Base-by-base conservation (phyloP, 805 yeast genomes). In the Kluyveromyces aestuarii region DNA sequence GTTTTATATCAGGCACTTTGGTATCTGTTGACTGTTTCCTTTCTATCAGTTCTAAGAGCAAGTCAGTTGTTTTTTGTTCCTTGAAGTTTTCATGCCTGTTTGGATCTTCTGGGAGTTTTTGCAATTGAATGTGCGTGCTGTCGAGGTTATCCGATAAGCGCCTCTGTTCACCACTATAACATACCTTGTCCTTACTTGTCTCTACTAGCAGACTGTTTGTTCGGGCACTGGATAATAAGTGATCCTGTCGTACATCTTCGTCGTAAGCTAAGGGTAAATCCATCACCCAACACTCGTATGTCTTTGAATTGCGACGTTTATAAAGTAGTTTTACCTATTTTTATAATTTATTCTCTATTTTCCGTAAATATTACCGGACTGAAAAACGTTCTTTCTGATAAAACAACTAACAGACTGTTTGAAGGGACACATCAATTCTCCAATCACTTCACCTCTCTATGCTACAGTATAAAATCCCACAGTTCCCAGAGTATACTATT, bases 401-500 rank as follows among this genome's bases (percentile, higher is more conserved):
- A 21, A 21, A 4, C 25, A 21, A 6, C 6, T 21, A 21, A 4
- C 25, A 21, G 6, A 6, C 25, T 21, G 25, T 6, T 21, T 21
- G 25, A 30, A 30, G 14, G 3, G 35, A 30, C 11, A 11, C 7
- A 30, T 30, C 35, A 30, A 30, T 30, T 30, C 11, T 5, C 14
- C 35, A 30, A 11, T 2, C 11, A 13, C 35, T 30, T 13, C 14
- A 30, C 8, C 35, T 30, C 14, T 7, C 35, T 30, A 30, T 30
- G 35, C 14, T 30, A 8, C 35, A 39, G 14, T 48, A 58, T 10
- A 48, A 46, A 16, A 62, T 75, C 36, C 83, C 83, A 7, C 84
- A 77, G 60, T 79, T 72, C 55, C 69, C 69, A 8, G 60, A 68
- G 6, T 55, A 53, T 45, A 54, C 52, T 8, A 64, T 79, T 5